Percentiles rank a stretch among this genome's conserved stretches.
Conservation (phyloP, 1,139 yeast genomes). For the Pichia sp. region DNA sequence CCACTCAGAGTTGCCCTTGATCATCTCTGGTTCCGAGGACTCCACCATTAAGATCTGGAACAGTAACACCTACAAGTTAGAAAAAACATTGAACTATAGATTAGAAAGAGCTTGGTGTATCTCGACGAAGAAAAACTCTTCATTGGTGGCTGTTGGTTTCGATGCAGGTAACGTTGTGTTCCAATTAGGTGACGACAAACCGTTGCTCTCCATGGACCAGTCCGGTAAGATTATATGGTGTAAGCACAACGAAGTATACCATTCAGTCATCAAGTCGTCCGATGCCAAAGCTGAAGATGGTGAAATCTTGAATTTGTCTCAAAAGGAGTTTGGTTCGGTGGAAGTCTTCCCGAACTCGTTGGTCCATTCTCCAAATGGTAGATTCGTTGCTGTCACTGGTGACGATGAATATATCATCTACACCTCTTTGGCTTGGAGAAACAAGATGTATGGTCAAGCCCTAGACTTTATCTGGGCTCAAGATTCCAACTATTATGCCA, state of each 20-base stretch:
- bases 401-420: slow-evolving; percentile 97
- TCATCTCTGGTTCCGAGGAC: slow-evolving; percentile 79
- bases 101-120: slow-evolving; percentile 98
- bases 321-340: slow-evolving; percentile 86
- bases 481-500: slow-evolving; percentile 83
- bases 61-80: slow-evolving; percentile 75
- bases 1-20: slow-evolving; percentile 93
- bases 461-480: slow-evolving; percentile 93
- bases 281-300: slow-evolving; percentile 72
- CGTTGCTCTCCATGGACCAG: slow-evolving; percentile 88
- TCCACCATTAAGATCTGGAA: slow-evolving; percentile 79
- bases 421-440: slow-evolving; percentile 97
- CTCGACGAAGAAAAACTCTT: slow-evolving; percentile 70
- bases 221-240: slow-evolving; percentile 90
- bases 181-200: slow-evolving; percentile 90
- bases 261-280: slow-evolving; percentile 71
- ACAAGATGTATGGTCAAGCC: slow-evolving; percentile 88
- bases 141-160: slow-evolving; percentile 85
- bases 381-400: slow-evolving; percentile 95
- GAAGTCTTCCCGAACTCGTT: slow-evolving; percentile 89
- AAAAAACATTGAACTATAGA: slow-evolving; percentile 85
- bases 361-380: slow-evolving; percentile 92
- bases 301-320: slow-evolving; percentile 66
- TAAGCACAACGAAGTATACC: slow-evolving; percentile 84
- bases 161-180: slow-evolving; percentile 89